Evolutionary conservation across 179 eudicot genomes (phyloP).

Genomic region (Spergularia azorica): DNA sequence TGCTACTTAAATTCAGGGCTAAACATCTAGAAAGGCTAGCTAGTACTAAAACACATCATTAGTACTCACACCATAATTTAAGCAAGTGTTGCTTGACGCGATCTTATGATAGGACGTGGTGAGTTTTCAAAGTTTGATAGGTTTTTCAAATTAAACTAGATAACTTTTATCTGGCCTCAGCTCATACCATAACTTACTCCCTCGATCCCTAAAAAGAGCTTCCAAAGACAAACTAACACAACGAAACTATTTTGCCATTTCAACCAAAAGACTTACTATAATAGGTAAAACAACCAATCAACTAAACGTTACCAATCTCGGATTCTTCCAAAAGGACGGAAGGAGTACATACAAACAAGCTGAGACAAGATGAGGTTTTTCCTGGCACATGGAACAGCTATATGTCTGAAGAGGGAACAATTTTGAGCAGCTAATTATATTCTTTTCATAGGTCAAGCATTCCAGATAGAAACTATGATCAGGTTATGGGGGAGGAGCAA

Average conservation of each 20-base stretch:
- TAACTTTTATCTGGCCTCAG: too few relatives aligned
- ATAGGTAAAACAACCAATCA: too few relatives aligned
- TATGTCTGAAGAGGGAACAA: conserved; percentile 18
- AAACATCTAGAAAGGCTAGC: background rate
- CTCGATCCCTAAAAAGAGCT: too few relatives aligned
- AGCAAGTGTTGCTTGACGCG: background rate
- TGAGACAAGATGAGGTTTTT: conserved; percentile 21
- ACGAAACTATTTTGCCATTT: too few relatives aligned
- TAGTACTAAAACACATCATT: background rate
- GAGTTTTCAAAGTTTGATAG: too few relatives aligned
- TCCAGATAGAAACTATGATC: conserved; percentile 11
- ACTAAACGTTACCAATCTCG: too few relatives aligned
- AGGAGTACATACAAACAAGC: background rate
- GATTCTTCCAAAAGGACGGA: background rate
- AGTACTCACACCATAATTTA: too few relatives aligned
- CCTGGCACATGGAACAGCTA: conserved; percentile 32
- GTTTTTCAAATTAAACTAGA: too few relatives aligned
- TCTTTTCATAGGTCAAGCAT: conserved; percentile 23
- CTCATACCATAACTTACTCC: too few relatives aligned
- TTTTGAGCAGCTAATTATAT: conserved; percentile 14
- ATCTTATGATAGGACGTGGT: background rate
- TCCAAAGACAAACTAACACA: too few relatives aligned
- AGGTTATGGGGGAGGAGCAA: conserved; percentile 7
- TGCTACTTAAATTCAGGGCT: conserved; percentile 25
- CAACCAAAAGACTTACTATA: too few relatives aligned